Evolutionary conservation across 331 rosid species (phyloP).

Genomic region (Pyrus hybrid): DNA sequence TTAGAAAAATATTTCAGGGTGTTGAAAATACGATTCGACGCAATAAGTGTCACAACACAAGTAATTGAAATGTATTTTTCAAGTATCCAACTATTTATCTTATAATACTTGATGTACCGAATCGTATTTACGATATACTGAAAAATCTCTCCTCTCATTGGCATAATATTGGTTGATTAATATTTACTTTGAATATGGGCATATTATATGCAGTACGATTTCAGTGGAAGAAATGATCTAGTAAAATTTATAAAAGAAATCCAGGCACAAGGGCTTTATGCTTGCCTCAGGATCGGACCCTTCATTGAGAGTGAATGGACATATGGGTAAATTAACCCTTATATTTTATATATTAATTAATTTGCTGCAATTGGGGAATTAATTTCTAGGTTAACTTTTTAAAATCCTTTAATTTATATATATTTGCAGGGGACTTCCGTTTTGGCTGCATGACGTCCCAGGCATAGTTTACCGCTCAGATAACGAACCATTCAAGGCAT

Average conservation of each 20-base stretch:
- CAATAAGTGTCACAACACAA: too few relatives aligned
- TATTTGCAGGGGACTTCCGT: conserved; percentile 49
- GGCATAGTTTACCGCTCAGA: conserved; percentile 40
- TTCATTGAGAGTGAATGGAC: conserved; percentile 62
- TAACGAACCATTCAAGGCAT: conserved; percentile 57
- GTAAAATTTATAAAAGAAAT: conserved; percentile 57
- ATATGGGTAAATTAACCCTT: conserved; percentile 25
- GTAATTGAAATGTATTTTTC: too few relatives aligned
- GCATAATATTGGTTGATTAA: neutral
- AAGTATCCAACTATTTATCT: too few relatives aligned
- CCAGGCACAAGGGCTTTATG: conserved; percentile 52
- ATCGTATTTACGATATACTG: fast-evolving
- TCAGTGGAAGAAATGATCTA: conserved; percentile 47
- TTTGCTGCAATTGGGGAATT: neutral
- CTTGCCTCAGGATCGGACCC: conserved; percentile 63
- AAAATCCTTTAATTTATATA: neutral
- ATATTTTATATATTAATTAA: neutral
- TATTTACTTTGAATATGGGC: neutral
- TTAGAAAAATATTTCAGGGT: too few relatives aligned
- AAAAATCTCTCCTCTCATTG: too few relatives aligned
- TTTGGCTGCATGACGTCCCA: conserved; percentile 65
- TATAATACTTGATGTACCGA: too few relatives aligned
- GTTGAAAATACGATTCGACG: fast-evolving
- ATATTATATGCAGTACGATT: conserved; percentile 39
- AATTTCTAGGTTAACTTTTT: neutral